Evolutionary conservation across 257 asterid species (phyloP), one percentile per base, ranked within the genome.

Genomic region (Leonotis leonurus): DNA sequence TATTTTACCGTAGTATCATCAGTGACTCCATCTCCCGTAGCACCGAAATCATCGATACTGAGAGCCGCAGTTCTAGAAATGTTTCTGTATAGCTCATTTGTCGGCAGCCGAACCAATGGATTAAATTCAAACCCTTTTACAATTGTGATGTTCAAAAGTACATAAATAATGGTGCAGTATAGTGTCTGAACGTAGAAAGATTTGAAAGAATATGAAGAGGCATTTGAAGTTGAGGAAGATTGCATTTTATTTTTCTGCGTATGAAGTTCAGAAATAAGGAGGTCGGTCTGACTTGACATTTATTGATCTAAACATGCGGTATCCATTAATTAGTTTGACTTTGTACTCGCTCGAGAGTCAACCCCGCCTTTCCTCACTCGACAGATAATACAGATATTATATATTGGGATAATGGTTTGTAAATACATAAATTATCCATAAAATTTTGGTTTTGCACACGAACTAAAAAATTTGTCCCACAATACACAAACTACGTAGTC

Each of bases 1-100:
- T 0, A 44, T 40, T 26, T 67, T 69, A 80, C 94, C 84, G 78
- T 37, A 30, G 85, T 75, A 74, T 80, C 87, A 48, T 85, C 90
- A 26, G 75, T 64, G 50, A 78, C 13, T 3, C 90, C 87, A 72
- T 85, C 89, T 11, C 90, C 90, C 80, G 64, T 72, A 58, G 89
- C 94, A 46, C 94, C 94, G 67, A 70, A 85, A 36, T 85, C 84
- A 21, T 76, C 60, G 45, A 85, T 70, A 52, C 71, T 69, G 37
- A 85, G 72, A 70, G 73, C 61, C n/a, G 53, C 8, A 27, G 70
- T 16, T 44, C 29, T 70, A 60, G 76, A 70, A 50, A 27, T 40
- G 65, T 77, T 79, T 3, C 58, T 48, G 70, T 61, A 56, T 51
- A 56, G 44, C 65, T 45, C 69, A 71, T 62, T 58, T 62, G 70